Percentiles rank a stretch among this genome's conserved stretches.
Evolutionary conservation across 148 eudicot genomes (phyloP).

Genomic region (Rhododendron molle): DNA sequence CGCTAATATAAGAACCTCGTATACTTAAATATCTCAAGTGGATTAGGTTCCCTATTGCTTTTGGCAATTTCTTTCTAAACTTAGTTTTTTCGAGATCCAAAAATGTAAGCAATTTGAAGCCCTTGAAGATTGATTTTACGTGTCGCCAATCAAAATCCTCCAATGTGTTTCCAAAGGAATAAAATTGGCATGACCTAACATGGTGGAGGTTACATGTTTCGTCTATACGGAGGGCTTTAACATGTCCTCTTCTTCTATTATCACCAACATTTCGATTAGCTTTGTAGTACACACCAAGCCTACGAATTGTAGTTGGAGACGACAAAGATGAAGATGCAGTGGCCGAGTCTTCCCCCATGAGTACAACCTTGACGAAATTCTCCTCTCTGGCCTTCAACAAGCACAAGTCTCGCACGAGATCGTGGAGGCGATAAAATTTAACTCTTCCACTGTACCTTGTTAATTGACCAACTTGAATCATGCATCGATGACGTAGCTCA

Average conservation of each 20-base stretch:
- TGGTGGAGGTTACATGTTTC: background rate
- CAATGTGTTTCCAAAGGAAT: background rate
- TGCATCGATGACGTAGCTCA: constrained; percentile 17
- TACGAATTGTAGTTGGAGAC: background rate
- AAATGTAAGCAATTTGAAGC: constrained; percentile 4
- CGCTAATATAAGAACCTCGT: background rate
- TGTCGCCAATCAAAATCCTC: background rate
- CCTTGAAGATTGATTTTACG: background rate
- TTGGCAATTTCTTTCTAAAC: background rate
- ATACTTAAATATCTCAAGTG: constrained; percentile 8
- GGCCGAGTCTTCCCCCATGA: background rate
- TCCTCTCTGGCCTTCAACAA: background rate
- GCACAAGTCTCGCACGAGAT: constrained; percentile 12
- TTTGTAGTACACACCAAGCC: background rate
- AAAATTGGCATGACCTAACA: background rate
- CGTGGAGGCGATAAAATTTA: constrained; percentile 22
- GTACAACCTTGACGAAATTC: background rate
- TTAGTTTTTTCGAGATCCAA: background rate
- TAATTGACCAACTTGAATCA: background rate
- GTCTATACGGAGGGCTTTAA: no score
- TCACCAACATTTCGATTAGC: background rate
- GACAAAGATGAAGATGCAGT: background rate
- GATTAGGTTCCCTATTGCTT: background rate
- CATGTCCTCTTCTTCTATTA: background rate
- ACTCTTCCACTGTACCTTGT: constrained; percentile 13